Evolutionary conservation across 768 basidiomycete species (phyloP).

Genomic region (Boletellus sp.): DNA sequence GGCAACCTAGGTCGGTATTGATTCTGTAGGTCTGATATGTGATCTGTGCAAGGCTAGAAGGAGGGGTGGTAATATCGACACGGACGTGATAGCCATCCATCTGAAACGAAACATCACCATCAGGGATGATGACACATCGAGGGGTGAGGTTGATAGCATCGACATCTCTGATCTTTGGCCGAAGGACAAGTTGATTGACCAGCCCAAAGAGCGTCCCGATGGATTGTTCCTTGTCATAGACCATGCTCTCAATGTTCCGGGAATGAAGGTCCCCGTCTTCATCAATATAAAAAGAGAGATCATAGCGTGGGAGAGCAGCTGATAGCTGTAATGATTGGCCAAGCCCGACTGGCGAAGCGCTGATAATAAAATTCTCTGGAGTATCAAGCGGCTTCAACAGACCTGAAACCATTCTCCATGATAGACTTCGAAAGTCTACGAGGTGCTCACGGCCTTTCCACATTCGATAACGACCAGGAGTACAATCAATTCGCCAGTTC

Average conservation of each 20-base stretch:
- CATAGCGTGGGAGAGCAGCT: constrained; percentile 37
- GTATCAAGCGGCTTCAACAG: constrained; percentile 20
- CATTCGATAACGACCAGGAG: constrained; percentile 5
- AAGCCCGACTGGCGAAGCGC: background rate
- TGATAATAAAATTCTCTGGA: constrained; percentile 21
- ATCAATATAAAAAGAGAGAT: constrained; percentile 39
- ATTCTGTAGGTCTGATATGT: constrained; percentile 27
- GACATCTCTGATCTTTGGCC: constrained; percentile 15
- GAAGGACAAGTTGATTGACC: constrained; percentile 37
- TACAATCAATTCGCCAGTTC: constrained; percentile 25
- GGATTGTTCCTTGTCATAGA: constrained; percentile 39
- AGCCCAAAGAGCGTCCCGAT: constrained; percentile 45
- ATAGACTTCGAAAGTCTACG: constrained; percentile 26
- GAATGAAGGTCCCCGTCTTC: constrained; percentile 35
- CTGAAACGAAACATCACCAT: constrained; percentile 33
- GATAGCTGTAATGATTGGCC: constrained; percentile 14
- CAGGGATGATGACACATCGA: constrained; percentile 36
- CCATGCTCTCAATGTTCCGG: constrained; percentile 37
- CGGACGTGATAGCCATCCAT: constrained; percentile 10
- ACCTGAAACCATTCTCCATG: constrained; percentile 26
- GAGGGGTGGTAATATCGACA: constrained; percentile 5
- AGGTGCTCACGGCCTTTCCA: constrained; percentile 9
- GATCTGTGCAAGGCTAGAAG: background rate
- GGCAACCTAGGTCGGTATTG: constrained; percentile 27
- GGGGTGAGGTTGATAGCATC: background rate